Evolutionary conservation across 208 protist species (phyloP).

Genomic region (Leishmania tropica): DNA sequence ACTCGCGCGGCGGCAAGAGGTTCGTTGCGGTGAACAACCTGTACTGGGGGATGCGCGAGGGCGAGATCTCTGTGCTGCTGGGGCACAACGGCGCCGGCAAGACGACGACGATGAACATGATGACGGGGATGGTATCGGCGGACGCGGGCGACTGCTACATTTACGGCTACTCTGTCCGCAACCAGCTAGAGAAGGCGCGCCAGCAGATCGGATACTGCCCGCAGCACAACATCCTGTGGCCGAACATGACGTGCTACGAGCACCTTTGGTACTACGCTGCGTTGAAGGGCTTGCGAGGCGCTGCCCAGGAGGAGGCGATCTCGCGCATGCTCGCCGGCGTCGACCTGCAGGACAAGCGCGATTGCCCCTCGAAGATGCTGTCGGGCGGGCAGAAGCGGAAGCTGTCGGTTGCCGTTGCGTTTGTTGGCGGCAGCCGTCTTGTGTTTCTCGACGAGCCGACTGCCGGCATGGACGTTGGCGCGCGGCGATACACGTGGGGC

Average conservation of each 20-base stretch:
- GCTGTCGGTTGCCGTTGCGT: slow-evolving; percentile 82
- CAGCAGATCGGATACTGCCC: slow-evolving; percentile 74
- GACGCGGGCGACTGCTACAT: slow-evolving; percentile 72
- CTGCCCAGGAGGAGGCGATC: slow-evolving; percentile 48
- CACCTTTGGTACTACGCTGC: slow-evolving; percentile 89
- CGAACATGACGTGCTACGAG: slow-evolving; percentile 82
- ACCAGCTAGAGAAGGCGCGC: slow-evolving; percentile 45
- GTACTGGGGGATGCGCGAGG: slow-evolving; percentile 62
- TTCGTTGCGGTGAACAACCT: slow-evolving; percentile 82
- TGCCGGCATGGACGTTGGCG: slow-evolving; percentile 79
- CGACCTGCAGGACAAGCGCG: slow-evolving; percentile 56
- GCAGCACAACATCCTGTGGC: slow-evolving; percentile 60
- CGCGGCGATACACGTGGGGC: slow-evolving; percentile 77
- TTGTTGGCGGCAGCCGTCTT: slow-evolving; percentile 50
- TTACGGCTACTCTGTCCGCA: slow-evolving; percentile 63
- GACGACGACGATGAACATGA: slow-evolving; percentile 76
- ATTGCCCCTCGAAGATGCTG: slow-evolving; percentile 54
- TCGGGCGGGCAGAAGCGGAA: slow-evolving; percentile 88
- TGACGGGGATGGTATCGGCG: slow-evolving; percentile 69
- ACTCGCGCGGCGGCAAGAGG: slow-evolving; percentile 34
- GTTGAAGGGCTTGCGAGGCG: slow-evolving; percentile 78
- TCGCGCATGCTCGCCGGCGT: slow-evolving; percentile 51
- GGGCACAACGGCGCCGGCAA: slow-evolving; percentile 90
- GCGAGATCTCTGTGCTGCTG: slow-evolving; percentile 78
- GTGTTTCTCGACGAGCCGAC: slow-evolving; percentile 92